Conservation (phyloP, 179 eudicot species). For the Heliamphora pulchella region DNA sequence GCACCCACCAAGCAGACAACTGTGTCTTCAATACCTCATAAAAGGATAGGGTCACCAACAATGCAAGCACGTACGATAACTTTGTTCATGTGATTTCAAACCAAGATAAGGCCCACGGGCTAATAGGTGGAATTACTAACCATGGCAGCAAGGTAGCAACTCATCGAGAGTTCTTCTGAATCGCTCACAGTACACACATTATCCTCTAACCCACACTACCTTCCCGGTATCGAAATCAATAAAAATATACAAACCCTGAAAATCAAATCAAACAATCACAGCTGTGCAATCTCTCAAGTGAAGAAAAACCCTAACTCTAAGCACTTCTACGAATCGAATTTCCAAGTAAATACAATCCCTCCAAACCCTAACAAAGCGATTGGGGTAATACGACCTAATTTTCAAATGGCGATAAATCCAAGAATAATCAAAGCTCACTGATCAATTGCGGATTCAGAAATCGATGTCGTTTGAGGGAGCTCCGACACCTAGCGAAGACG, state of each 20-base stretch:
- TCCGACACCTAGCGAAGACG: slow-evolving; percentile 24
- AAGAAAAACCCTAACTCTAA: slow-evolving; percentile 18
- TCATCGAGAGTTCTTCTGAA: slow-evolving; percentile 97
- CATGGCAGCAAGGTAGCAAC: slow-evolving; percentile 99
- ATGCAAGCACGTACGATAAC: slow-evolving; percentile 78
- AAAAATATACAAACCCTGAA: slow-evolving; percentile 21
- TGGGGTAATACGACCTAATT: slow-evolving; percentile 20
- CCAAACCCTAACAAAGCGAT: slow-evolving; percentile 30
- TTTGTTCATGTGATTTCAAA: slow-evolving; percentile 88
- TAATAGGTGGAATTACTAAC: slow-evolving; percentile 92
- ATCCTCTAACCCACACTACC: slow-evolving; percentile 45
- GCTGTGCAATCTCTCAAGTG: slow-evolving; percentile 18
- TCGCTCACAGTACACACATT: slow-evolving; percentile 98
- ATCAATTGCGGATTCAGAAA: not conserved
- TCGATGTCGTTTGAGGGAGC: slow-evolving; percentile 18
- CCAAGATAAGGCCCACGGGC: slow-evolving; percentile 88
- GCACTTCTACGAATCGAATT: slow-evolving; percentile 9
- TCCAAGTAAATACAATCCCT: slow-evolving; percentile 11
- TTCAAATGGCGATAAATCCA: not conserved
- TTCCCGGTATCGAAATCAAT: slow-evolving; percentile 22
- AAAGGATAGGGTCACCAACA: slow-evolving; percentile 82
- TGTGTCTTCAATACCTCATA: slow-evolving; percentile 92
- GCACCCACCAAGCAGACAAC: slow-evolving; percentile 76
- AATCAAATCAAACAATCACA: slow-evolving; percentile 18
- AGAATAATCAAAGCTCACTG: not conserved